Conservation (phyloP, 2,329 filamentous ascomycete genomes). For the Epicoccum sorghinum region DNA sequence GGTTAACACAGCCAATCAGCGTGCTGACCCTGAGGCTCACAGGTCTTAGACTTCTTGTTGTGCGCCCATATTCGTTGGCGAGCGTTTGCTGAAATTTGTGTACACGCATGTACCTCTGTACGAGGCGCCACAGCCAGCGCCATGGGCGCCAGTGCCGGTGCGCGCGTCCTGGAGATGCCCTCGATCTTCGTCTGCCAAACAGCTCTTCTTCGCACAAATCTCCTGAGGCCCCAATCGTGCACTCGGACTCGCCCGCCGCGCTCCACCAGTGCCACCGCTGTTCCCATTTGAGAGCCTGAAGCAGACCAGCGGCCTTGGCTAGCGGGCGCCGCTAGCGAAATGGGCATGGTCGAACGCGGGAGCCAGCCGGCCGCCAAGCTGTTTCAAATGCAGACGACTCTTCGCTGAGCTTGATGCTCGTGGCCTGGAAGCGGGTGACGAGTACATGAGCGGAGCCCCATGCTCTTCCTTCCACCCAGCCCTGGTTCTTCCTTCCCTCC, state of each 20-base stretch:
- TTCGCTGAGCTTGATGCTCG: slow-evolving; percentile 42
- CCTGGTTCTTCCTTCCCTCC: slow-evolving; percentile 31
- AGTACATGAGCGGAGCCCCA: slow-evolving; percentile 38
- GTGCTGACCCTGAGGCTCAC: slow-evolving; percentile 9
- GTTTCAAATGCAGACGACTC: slow-evolving; percentile 45
- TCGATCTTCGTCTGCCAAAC: slow-evolving; percentile 1
- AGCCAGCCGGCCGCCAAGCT: slow-evolving; percentile 39
- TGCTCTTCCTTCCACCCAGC: slow-evolving; percentile 14
- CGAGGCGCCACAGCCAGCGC: slow-evolving; percentile 7
- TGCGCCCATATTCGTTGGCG: slow-evolving; percentile 7
- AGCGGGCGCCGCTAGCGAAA: slow-evolving; percentile 28
- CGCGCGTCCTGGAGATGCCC: slow-evolving; percentile 5
- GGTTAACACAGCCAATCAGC: slow-evolving; percentile 22
- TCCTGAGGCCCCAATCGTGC: slow-evolving; percentile 26
- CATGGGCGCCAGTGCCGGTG: slow-evolving; percentile 7
- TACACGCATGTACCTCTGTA: slow-evolving; percentile 7
- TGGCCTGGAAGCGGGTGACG: slow-evolving; percentile 29
- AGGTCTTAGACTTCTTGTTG: not conserved
- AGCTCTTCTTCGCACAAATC: slow-evolving; percentile 15
- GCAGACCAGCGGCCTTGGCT: slow-evolving; percentile 34
- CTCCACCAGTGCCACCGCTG: slow-evolving; percentile 13
- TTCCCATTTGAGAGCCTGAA: slow-evolving; percentile 21
- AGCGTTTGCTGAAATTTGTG: slow-evolving; percentile 18
- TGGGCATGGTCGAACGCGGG: slow-evolving; percentile 34
- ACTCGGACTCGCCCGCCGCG: slow-evolving; percentile 9